Percentiles rank a stretch among this genome's conserved stretches.
Evolutionary conservation across 2,329 filamentous ascomycete genomes (phyloP).

Genomic region (Hirsutella minnesotensis): DNA sequence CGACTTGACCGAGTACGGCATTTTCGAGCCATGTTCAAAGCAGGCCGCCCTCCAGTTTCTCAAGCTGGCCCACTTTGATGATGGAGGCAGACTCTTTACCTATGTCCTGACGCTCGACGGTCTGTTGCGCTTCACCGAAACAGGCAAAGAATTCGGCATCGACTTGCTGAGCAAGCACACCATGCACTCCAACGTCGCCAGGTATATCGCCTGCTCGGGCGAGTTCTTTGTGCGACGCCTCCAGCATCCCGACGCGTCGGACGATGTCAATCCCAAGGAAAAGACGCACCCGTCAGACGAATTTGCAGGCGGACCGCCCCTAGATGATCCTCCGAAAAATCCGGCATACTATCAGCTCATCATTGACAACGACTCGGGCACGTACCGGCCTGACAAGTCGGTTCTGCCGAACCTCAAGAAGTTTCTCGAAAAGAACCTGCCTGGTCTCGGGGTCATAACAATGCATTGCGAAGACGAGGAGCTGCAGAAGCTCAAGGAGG

Average conservation of each 20-base stretch:
- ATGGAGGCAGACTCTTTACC: conserved; percentile 79
- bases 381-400: conserved; percentile 75
- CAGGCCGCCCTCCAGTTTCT: conserved; percentile 72
- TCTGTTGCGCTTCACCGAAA: conserved; percentile 84
- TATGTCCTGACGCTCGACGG: conserved; percentile 85
- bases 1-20: conserved; percentile 59
- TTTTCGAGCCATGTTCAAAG: conserved; percentile 51
- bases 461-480: conserved; percentile 71
- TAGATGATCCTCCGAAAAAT: conserved; percentile 28
- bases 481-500: conserved; percentile 62
- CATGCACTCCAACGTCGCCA: conserved; percentile 88
- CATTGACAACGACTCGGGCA: conserved; percentile 93
- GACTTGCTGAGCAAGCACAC: conserved; percentile 91
- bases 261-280: conserved; percentile 29
- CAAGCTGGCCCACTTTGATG: conserved; percentile 74
- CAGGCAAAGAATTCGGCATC: conserved; percentile 88
- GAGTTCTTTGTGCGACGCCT: conserved; percentile 82
- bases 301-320: conserved; percentile 33
- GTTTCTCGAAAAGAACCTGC: conserved; percentile 63
- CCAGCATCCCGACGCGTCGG: conserved; percentile 31
- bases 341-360: conserved; percentile 66
- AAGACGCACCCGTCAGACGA: conserved; percentile 40
- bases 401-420: conserved; percentile 58
- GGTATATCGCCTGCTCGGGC: conserved; percentile 83
- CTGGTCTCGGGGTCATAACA: conserved; percentile 60